A percentile compares a stretch with the other conserved stretches of the same genome.
Evolutionary conservation across 768 basidiomycete genomes (phyloP).

Genomic region (Exidia glandulosa): DNA sequence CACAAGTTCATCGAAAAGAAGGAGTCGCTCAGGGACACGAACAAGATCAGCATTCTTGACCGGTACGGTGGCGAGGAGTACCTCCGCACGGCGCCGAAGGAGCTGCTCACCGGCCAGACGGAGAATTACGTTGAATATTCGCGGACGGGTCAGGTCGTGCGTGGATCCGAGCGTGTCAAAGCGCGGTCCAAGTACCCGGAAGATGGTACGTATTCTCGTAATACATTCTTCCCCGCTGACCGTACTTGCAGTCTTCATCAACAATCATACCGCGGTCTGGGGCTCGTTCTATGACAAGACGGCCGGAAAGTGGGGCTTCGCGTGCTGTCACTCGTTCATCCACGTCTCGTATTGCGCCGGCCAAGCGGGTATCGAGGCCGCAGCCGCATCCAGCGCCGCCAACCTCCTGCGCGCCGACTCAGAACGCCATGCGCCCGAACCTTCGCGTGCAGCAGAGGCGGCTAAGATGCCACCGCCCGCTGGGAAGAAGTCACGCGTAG

Average conservation of each 20-base stretch:
- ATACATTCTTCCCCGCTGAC: not conserved
- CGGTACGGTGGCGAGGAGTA: constrained; percentile 95
- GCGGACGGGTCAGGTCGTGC: constrained; percentile 78
- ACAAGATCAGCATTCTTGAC: constrained; percentile 78
- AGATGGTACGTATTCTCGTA: constrained; percentile 54
- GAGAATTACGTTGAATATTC: constrained; percentile 98
- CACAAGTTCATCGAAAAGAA: constrained; percentile 88
- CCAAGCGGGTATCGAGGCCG: constrained; percentile 67
- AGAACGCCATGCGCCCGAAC: constrained; percentile 19
- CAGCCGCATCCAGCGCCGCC: constrained; percentile 63
- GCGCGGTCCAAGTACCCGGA: constrained; percentile 89
- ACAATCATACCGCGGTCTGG: constrained; percentile 96
- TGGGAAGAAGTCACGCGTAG: constrained; percentile 58
- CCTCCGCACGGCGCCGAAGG: constrained; percentile 79
- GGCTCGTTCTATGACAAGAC: constrained; percentile 83
- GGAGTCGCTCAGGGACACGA: constrained; percentile 78
- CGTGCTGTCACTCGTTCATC: constrained; percentile 82
- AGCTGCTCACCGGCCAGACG: constrained; percentile 89
- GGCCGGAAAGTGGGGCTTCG: constrained; percentile 79
- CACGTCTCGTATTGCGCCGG: constrained; percentile 91
- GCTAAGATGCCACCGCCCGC: constrained; percentile 4
- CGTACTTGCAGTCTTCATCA: constrained; percentile 56
- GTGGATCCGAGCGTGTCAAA: constrained; percentile 83
- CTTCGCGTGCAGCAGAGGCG: constrained; percentile 19
- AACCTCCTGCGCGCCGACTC: constrained; percentile 34